A percentile compares a stretch with the other conserved stretches of the same genome.
These are phyloP conservation scores for Podila clonocystis DNA, from an alignment of 192 early-diverging fungal genomes.

Conservation along the genomic window DNA sequence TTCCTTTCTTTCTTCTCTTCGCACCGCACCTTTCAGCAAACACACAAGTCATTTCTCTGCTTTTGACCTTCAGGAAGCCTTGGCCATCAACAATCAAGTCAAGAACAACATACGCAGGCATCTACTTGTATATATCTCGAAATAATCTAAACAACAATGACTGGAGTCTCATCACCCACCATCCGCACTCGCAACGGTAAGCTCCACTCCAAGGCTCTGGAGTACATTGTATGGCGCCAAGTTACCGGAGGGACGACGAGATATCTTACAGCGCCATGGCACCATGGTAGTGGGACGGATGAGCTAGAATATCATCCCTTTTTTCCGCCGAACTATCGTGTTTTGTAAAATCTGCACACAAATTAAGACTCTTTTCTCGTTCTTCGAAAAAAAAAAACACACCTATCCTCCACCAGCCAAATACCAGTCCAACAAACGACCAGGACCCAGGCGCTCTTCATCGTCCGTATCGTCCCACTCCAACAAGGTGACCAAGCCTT, in stretches of 20 bases:
- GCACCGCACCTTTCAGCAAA: no score
- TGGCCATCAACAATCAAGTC: not conserved
- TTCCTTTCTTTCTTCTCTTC: not conserved
- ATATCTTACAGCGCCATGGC: no score
- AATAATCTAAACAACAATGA: conserved; percentile 2
- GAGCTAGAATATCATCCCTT: not conserved
- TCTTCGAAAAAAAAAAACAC: no score
- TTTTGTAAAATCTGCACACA: no score
- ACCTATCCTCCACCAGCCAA: conserved; percentile 1
- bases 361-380: not conserved
- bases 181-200: conserved; percentile 35
- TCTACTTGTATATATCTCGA: not conserved
- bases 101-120: not conserved
- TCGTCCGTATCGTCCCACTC: not conserved
- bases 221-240: no score
- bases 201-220: not conserved
- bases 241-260: no score
- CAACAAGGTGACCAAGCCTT: not conserved
- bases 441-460: not conserved
- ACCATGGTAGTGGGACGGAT: no score
- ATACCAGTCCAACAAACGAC: not conserved
- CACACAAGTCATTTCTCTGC: no score
- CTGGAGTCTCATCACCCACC: conserved; percentile 2
- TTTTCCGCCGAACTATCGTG: not conserved
- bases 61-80: not conserved